These are phyloP conservation scores for Cladosporium sphaerospermum DNA, from an alignment of 2,329 filamentous ascomycete species.

Conservation along the genomic window DNA sequence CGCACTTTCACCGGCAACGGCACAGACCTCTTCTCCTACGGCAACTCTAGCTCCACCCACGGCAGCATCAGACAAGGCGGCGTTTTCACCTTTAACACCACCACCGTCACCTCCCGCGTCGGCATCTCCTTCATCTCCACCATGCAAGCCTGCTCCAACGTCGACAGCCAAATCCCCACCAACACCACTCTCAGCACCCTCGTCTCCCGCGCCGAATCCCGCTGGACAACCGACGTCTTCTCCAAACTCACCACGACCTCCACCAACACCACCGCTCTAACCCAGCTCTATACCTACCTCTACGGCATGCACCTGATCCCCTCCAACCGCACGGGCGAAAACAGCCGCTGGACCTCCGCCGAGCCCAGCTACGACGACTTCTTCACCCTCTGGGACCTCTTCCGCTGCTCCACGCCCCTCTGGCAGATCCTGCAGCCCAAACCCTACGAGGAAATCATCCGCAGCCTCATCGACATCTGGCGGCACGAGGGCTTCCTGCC, in stretches of 20 bases:
- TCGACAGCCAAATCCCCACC: constrained; percentile 51
- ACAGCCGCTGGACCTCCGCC: constrained; percentile 55
- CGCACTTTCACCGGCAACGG: constrained; percentile 27
- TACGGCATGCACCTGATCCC: constrained; percentile 65
- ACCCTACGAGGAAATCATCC: constrained; percentile 59
- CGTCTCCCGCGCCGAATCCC: constrained; percentile 36
- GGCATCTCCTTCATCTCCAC: constrained; percentile 62
- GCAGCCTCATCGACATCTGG: constrained; percentile 63
- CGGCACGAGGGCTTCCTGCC: constrained; percentile 62
- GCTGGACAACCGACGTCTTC: constrained; percentile 57
- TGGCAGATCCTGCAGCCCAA: constrained; percentile 59
- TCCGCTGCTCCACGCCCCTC: constrained; percentile 60
- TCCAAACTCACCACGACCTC: constrained; percentile 47
- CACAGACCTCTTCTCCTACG: constrained; percentile 30
- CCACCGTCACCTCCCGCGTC: constrained; percentile 46
- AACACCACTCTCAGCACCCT: constrained; percentile 11
- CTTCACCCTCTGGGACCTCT: constrained; percentile 65
- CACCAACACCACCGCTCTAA: constrained; percentile 19
- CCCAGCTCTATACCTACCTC: constrained; percentile 53
- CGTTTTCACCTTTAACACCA: constrained; percentile 41
- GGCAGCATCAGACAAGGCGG: constrained; percentile 32
- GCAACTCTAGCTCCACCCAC: constrained; percentile 5
- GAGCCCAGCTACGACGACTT: constrained; percentile 68
- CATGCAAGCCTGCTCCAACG: constrained; percentile 53
- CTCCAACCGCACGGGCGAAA: constrained; percentile 64